A percentile compares a stretch with the other conserved stretches of the same genome.
Conservation (phyloP, 1,284 basidiomycete species). For the Trichosporon sp. region DNA sequence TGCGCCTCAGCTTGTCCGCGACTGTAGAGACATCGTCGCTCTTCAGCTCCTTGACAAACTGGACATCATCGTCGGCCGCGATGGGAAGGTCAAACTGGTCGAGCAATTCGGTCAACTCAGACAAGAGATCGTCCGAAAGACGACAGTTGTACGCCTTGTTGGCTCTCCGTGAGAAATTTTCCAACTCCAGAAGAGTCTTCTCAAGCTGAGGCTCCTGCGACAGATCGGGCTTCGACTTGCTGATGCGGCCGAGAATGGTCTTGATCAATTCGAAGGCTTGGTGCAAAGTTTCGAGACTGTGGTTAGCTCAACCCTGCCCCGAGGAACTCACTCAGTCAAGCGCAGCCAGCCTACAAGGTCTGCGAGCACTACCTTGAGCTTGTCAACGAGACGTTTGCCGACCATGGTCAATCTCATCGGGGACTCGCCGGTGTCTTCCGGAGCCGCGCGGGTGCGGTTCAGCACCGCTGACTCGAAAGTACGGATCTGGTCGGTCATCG, state of each 20-base stretch:
- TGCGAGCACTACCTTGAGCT: slow-evolving; percentile 68
- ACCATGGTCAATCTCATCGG: slow-evolving; percentile 46
- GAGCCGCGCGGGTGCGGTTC: slow-evolving; percentile 39
- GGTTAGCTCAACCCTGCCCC: not conserved
- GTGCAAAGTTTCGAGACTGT: slow-evolving; percentile 67
- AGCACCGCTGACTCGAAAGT: slow-evolving; percentile 67
- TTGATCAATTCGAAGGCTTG: slow-evolving; percentile 78
- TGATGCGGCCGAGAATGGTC: slow-evolving; percentile 60
- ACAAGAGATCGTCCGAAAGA: slow-evolving; percentile 44
- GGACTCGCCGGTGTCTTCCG: slow-evolving; percentile 24
- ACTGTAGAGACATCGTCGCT: not conserved
- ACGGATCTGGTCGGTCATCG: slow-evolving; percentile 71
- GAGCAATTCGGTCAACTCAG: slow-evolving; percentile 45
- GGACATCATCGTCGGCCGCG: slow-evolving; percentile 40
- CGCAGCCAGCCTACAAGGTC: slow-evolving; percentile 80
- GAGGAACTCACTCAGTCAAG: slow-evolving; percentile 61
- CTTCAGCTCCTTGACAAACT: slow-evolving; percentile 24
- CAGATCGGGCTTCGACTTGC: slow-evolving; percentile 28
- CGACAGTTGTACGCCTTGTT: slow-evolving; percentile 39
- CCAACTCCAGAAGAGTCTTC: slow-evolving; percentile 36
- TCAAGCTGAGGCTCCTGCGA: slow-evolving; percentile 25
- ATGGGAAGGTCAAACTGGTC: slow-evolving; percentile 33
- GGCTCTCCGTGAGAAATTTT: slow-evolving; percentile 43
- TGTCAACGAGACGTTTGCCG: slow-evolving; percentile 67
- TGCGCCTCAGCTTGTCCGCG: not conserved